A percentile compares a stretch with the other conserved stretches of the same genome.
Evolutionary conservation across 208 protist genomes (phyloP).

Genomic region (Leishmania mexicana): DNA sequence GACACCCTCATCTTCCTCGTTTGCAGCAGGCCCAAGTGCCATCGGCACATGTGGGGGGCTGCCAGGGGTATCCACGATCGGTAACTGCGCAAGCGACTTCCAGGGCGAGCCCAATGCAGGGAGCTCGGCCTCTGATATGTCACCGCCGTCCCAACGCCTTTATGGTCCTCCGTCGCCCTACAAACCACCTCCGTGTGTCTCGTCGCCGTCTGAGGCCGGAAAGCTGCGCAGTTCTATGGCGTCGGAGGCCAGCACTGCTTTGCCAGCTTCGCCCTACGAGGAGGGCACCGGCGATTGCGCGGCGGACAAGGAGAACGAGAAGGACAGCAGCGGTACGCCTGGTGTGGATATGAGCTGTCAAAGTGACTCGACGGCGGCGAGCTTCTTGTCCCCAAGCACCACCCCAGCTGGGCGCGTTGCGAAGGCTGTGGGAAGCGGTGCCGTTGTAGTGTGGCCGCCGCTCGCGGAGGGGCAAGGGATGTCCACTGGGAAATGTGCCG

Average conservation of each 20-base stretch:
- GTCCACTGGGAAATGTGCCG: background rate
- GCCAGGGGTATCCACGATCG: background rate
- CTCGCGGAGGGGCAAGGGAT: background rate
- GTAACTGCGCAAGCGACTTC: background rate
- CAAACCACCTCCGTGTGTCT: background rate
- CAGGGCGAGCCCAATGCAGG: background rate
- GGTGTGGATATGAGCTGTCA: background rate
- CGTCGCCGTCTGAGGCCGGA: background rate
- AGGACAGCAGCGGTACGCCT: background rate
- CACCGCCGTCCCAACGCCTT: slow-evolving; percentile 4
- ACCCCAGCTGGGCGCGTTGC: background rate
- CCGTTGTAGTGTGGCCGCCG: slow-evolving; percentile 14
- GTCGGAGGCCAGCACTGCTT: background rate
- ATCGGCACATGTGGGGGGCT: background rate
- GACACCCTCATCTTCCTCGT: background rate
- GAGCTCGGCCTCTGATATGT: background rate
- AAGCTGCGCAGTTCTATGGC: too few relatives aligned
- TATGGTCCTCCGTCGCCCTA: slow-evolving; percentile 3
- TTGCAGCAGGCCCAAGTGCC: background rate
- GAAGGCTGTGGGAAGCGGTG: slow-evolving; percentile 26
- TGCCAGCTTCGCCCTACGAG: background rate
- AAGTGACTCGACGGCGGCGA: background rate
- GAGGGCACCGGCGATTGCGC: background rate
- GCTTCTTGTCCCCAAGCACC: background rate
- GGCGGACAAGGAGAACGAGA: background rate